Base-by-base conservation (phyloP, 2,329 filamentous ascomycete genomes). In the Cladosporium colombiae region DNA sequence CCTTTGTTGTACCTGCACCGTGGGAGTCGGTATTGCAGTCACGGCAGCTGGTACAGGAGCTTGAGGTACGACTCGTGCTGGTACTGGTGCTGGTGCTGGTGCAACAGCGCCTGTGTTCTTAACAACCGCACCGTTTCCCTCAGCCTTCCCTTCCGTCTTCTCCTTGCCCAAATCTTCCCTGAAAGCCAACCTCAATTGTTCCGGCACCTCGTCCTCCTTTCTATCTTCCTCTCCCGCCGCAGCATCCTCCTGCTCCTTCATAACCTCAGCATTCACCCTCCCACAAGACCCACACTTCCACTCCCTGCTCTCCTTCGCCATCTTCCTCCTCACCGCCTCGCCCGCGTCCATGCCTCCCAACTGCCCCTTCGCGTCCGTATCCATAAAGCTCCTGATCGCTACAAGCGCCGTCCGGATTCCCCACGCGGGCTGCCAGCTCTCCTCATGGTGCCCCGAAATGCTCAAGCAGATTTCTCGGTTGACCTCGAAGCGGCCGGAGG, bases 391-490 rank as follows among this genome's bases (percentile, higher is more conserved):
- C 64, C 95, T 82, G 58, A 98, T 87, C 6, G 88, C 88, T 5
- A 88, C 83, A 65, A 99, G 81, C 18, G 95, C 94, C 4, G 95
- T 98, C 67, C 95, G 86, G 11, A 99, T 90, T 0, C 95, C 95
- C 95, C 95, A 99, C 0, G 95, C 95, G 0, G 95, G 95, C 84
- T 97, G 94, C 95, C 95, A 99, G 18, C 92, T 96, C 81, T 98
- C 95, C 78, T 98, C 95, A 80, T 99, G 95, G 79, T 97, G 94
- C 2, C 93, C 94, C 62, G 88, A 91, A 74, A 98, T 99, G 73
- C 88, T 92, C 18, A 99, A 87, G 76, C 95, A 99, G 72, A 99
- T 98, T 82, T 98, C 94, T 70, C 95, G 88, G 77, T 99, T 99
- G 64, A 93, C 89, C 79, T 98, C 95, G 80, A 99, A 99, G 68